These are phyloP conservation scores for Celoporthe dispersa DNA, from an alignment of 2,329 filamentous ascomycete genomes.

Conservation along the genomic window DNA sequence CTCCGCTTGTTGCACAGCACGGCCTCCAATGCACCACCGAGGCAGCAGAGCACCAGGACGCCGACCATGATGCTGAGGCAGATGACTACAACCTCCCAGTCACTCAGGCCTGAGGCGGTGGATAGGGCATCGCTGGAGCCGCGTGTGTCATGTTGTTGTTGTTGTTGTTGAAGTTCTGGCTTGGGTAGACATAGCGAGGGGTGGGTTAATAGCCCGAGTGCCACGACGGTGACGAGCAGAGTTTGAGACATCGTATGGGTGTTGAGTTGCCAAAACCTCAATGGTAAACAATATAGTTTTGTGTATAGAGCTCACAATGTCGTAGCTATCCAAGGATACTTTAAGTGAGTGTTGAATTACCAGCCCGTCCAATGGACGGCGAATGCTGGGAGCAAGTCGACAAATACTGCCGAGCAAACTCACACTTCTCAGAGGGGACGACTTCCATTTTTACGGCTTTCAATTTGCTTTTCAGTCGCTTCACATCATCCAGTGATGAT, in stretches of 20 bases:
- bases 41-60: conserved; percentile 18
- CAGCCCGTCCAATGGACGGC: background rate
- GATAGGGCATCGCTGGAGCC: background rate
- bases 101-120: background rate
- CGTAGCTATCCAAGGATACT: background rate
- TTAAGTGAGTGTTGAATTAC: background rate
- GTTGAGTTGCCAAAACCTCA: background rate
- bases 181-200: background rate
- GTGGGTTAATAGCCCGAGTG: background rate
- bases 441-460: background rate
- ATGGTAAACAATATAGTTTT: background rate
- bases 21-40: conserved; percentile 25
- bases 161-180: background rate
- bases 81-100: conserved; percentile 17
- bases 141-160: background rate
- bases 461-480: background rate
- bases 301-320: background rate
- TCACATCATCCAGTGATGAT: background rate
- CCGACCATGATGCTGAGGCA: conserved; percentile 11
- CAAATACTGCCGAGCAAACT: background rate
- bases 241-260: background rate
- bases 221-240: background rate
- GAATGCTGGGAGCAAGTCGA: background rate
- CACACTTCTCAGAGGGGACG: background rate
- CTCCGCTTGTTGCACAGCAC: conserved; percentile 14